Evolutionary conservation across 106 monocot species (phyloP).

Genomic region (Dendrobium huoshanense): DNA sequence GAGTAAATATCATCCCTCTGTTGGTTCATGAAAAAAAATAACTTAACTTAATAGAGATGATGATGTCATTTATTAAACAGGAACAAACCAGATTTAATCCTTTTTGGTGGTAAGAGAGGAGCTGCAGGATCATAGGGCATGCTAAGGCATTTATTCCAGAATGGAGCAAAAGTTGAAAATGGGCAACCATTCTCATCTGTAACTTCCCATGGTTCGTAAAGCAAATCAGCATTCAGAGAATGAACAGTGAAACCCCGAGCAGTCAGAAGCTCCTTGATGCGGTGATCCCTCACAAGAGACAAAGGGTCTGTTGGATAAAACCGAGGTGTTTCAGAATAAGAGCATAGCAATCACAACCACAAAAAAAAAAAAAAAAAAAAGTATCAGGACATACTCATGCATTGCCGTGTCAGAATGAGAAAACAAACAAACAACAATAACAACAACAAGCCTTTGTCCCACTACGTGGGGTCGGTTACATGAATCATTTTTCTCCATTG

Average conservation of each 20-base stretch:
- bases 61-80: neutral
- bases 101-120: conserved; percentile 73
- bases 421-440: too few relatives aligned
- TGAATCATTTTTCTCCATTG: too few relatives aligned
- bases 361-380: too few relatives aligned
- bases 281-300: conserved; percentile 83
- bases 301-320: conserved; percentile 55
- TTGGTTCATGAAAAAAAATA: neutral
- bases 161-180: conserved; percentile 65
- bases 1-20: neutral
- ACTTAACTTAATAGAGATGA: neutral
- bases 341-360: too few relatives aligned
- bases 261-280: conserved; percentile 56
- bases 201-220: conserved; percentile 96
- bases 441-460: too few relatives aligned
- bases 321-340: neutral
- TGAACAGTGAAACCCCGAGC: conserved; percentile 55
- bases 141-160: conserved; percentile 91
- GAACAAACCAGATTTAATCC: conserved; percentile 48
- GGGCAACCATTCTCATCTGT: conserved; percentile 63
- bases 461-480: too few relatives aligned
- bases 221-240: conserved; percentile 84
- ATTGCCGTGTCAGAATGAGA: too few relatives aligned
- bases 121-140: conserved; percentile 88
- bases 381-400: too few relatives aligned